Evolutionary conservation across 176 grass and related monocot genomes (phyloP).

Genomic region (Carex myosuroides): DNA sequence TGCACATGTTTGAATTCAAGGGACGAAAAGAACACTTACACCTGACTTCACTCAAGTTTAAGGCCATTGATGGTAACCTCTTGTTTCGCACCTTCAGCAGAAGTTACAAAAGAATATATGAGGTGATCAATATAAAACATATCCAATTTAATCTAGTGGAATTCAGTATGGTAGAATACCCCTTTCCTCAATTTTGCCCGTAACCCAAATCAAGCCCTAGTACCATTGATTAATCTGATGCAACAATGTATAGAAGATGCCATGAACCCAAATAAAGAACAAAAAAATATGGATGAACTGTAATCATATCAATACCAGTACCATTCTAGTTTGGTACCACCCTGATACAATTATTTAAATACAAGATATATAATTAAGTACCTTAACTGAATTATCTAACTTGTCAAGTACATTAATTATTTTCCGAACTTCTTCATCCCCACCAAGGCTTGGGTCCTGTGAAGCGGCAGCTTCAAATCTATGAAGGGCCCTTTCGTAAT

Average conservation of each 20-base stretch:
- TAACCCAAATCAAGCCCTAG: neutral
- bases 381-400: slow-evolving; percentile 72
- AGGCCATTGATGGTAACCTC: slow-evolving; percentile 49
- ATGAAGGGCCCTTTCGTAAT: slow-evolving; percentile 89
- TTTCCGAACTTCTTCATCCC: slow-evolving; percentile 70
- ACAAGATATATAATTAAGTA: slow-evolving; percentile 32
- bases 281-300: neutral
- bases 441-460: slow-evolving; percentile 71
- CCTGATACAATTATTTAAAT: neutral
- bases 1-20: neutral
- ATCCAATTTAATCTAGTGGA: neutral
- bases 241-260: neutral
- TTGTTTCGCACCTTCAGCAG: slow-evolving; percentile 49
- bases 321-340: neutral
- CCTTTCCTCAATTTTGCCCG: too few species aligned
- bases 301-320: neutral
- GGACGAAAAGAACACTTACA: slow-evolving; percentile 47
- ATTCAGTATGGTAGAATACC: neutral
- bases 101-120: slow-evolving; percentile 16
- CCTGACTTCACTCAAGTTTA: slow-evolving; percentile 44
- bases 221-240: neutral
- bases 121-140: neutral
- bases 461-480: slow-evolving; percentile 84
- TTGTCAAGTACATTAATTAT: slow-evolving; percentile 76
- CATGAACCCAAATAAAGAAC: neutral